Percentiles rank a stretch among this genome's conserved stretches.
Conservation (phyloP, 164 flowering plant genomes). For the Taxillus chinensis region DNA sequence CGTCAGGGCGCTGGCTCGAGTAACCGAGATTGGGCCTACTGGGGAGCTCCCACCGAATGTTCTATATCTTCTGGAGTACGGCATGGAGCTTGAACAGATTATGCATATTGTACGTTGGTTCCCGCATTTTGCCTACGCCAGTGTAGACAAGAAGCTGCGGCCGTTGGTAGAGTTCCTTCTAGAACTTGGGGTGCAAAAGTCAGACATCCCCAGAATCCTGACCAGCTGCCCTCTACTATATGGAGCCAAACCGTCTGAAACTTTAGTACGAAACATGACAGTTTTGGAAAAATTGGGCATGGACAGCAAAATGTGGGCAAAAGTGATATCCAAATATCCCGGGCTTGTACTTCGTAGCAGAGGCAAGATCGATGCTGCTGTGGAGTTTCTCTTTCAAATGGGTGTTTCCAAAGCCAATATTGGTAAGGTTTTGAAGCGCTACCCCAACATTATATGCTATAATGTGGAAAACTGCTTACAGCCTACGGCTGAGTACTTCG, state of each 20-base stretch:
- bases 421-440: constrained; percentile 58
- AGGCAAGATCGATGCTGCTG: constrained; percentile 46
- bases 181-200: constrained; percentile 59
- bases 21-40: constrained; percentile 39
- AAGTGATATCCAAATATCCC: constrained; percentile 53
- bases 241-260: constrained; percentile 74
- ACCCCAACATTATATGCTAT: constrained; percentile 64
- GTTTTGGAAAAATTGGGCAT: constrained; percentile 52
- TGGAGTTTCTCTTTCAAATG: constrained; percentile 48
- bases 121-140: constrained; percentile 75
- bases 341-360: constrained; percentile 66
- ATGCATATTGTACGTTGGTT: constrained; percentile 45
- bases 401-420: constrained; percentile 46
- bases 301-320: constrained; percentile 60
- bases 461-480: constrained; percentile 68
- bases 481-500: constrained; percentile 65
- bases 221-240: constrained; percentile 68
- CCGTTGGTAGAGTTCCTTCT: constrained; percentile 79
- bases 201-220: constrained; percentile 42
- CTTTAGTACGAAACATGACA: constrained; percentile 50
- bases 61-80: constrained; percentile 64
- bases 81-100: constrained; percentile 63
- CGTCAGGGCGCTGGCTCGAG: constrained; percentile 62
- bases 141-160: constrained; percentile 78
- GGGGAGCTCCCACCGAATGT: constrained; percentile 70